Base-by-base conservation (phyloP, 2,329 filamentous ascomycete species). In the Penicillium olsonii region DNA sequence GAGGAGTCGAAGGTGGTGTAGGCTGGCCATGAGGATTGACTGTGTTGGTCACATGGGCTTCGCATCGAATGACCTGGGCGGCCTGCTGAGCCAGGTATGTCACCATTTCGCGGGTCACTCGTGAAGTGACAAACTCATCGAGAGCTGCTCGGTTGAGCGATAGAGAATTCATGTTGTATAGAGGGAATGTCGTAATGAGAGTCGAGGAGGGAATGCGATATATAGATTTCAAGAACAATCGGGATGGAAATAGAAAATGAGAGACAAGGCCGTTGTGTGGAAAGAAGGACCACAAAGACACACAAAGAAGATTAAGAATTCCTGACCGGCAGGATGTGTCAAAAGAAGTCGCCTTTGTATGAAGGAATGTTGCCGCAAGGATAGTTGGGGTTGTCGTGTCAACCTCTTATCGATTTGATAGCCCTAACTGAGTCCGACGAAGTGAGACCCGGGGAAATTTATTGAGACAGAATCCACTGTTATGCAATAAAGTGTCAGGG, bases 1-100 rank as follows among this genome's bases (percentile, higher is more conserved):
- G 79, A 48, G 83, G 82, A 20, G 82, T 83, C 26, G 77, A 75
- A 24, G 83, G 83, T 51, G 83, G 83, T 31, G 83, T 84, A 18
- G 78, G 81, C 41, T 82, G 80, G 19, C 80, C 75, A 61, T 72
- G 62, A 69, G 75, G 68, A 67, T 68, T 68, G 68, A 61, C 55
- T 57, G 59, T 60, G 61, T 68, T 61, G 45, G 64, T 71, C 64
- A 71, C 66, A 53, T 96, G 57, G 66, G 75, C 62, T 53, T 78
- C 76, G 57, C 76, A 78, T 51, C 73, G 70, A 55, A 78, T 78
- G 61, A 78, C 76, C 62, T 67, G 63, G 10, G 72, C 69, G 14
- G 76, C 75, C 52, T 78, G 71, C 45, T 70, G 62, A 38, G 75
- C 75, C 55, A 78, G 60, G 60, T 78, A 70, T 22, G 67, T 65